Evolutionary conservation across 345 rosid genomes (phyloP).

Genomic region (Murraya paniculata): DNA sequence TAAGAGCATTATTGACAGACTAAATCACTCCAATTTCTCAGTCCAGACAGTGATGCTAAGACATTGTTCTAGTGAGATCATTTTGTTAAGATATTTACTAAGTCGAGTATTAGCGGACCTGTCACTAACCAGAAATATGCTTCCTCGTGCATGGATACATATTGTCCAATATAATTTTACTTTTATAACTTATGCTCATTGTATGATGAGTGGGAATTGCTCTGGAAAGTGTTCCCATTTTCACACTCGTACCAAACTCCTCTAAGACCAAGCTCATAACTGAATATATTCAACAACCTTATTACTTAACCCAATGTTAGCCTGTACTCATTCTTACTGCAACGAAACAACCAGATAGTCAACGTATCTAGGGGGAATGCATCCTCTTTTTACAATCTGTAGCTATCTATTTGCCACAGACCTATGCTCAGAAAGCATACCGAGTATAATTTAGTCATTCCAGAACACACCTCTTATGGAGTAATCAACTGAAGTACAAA

Average conservation of each 20-base stretch:
- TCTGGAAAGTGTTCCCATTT: background rate
- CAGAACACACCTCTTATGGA: background rate
- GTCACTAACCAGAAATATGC: background rate
- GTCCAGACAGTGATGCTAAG: background rate
- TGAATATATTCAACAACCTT: background rate
- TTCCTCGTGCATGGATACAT: background rate
- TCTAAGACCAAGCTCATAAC: background rate
- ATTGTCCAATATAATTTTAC: background rate
- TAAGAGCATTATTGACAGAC: background rate
- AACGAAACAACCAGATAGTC: background rate
- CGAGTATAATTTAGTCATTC: no score
- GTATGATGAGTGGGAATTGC: background rate
- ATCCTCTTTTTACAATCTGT: background rate
- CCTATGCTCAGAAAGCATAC: background rate
- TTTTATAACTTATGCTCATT: background rate
- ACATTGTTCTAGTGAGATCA: background rate
- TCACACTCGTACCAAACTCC: background rate
- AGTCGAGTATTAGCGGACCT: background rate
- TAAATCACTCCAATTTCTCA: background rate
- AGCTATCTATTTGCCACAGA: background rate
- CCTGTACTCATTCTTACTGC: background rate
- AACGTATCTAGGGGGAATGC: background rate
- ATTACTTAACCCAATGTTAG: background rate
- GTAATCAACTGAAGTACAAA: background rate
- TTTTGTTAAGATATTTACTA: background rate